Evolutionary conservation across 2,329 filamentous ascomycete species (phyloP).

Genomic region (Cercospora sp.): DNA sequence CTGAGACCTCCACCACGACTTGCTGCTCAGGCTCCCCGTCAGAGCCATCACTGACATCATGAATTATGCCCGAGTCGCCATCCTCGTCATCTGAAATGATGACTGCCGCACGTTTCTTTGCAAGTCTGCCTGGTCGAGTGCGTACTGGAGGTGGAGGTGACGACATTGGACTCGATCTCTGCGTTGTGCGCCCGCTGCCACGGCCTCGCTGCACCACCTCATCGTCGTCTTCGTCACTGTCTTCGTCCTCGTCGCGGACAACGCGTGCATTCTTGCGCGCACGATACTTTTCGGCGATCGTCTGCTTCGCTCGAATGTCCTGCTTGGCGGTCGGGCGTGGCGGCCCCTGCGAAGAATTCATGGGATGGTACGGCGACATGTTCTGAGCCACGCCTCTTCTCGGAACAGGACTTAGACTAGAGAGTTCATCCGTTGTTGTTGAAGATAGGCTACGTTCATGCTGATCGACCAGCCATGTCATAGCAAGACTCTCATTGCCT

Average conservation of each 20-base stretch:
- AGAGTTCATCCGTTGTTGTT: conserved; percentile 30
- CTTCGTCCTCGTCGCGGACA: conserved; percentile 24
- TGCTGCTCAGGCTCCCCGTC: conserved; percentile 12
- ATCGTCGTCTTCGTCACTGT: conserved; percentile 33
- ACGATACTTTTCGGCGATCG: conserved; percentile 51
- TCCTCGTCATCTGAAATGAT: conserved; percentile 44
- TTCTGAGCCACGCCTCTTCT: conserved; percentile 33
- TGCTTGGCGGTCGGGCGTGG: conserved; percentile 54
- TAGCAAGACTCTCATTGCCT: conserved; percentile 58
- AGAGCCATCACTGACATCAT: conserved; percentile 28
- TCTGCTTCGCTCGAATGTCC: conserved; percentile 52
- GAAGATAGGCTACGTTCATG: conserved; percentile 29
- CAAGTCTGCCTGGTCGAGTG: conserved; percentile 21
- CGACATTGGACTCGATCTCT: conserved; percentile 39
- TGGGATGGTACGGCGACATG: conserved; percentile 18
- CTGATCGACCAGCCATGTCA: conserved; percentile 48
- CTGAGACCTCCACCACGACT: conserved; percentile 19
- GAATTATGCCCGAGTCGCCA: conserved; percentile 36
- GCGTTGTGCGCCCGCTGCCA: conserved; percentile 52
- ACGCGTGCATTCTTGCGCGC: conserved; percentile 20
- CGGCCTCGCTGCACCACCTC: conserved; percentile 38
- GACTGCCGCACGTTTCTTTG: conserved; percentile 33
- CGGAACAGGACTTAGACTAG: conserved; percentile 27
- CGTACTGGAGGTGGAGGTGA: conserved; percentile 30
- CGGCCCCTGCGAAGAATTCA: conserved; percentile 26